These are phyloP conservation scores for Aureobasidium uvarum DNA, from an alignment of 2,329 filamentous ascomycete genomes.

Conservation along the genomic window DNA sequence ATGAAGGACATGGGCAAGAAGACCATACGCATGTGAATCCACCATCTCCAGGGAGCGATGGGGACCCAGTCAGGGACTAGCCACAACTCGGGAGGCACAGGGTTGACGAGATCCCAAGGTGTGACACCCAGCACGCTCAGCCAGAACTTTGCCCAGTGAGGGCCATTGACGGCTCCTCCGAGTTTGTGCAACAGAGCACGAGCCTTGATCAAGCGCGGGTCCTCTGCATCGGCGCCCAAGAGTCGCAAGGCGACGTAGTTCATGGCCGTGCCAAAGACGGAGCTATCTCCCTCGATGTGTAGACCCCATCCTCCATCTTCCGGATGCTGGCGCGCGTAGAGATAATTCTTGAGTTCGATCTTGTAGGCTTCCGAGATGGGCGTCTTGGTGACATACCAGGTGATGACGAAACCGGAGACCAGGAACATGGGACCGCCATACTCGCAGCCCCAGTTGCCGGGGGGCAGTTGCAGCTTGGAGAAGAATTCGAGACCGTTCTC, in stretches of 20 bases:
- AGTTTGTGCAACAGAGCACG: constrained; percentile 77
- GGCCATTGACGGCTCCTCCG: constrained; percentile 77
- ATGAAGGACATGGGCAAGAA: constrained; percentile 89
- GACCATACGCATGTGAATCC: constrained; percentile 98
- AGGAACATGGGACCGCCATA: constrained; percentile 98
- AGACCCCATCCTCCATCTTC: constrained; percentile 93
- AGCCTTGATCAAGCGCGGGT: constrained; percentile 81
- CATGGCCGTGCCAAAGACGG: constrained; percentile 83
- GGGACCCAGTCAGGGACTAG: constrained; percentile 41
- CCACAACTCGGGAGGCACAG: constrained; percentile 91
- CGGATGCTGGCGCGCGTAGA: constrained; percentile 74
- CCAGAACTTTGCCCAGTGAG: constrained; percentile 99
- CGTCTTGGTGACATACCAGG: constrained; percentile 86
- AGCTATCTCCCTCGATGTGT: constrained; percentile 90
- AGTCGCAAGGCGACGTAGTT: constrained; percentile 83
- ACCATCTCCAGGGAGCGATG: constrained; percentile 78
- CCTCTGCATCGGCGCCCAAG: constrained; percentile 77
- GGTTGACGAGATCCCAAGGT: constrained; percentile 91
- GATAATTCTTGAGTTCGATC: constrained; percentile 88
- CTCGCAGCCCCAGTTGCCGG: constrained; percentile 95
- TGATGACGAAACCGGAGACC: constrained; percentile 77
- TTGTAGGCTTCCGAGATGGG: constrained; percentile 76
- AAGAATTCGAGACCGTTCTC: constrained; percentile 85
- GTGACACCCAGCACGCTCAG: constrained; percentile 78
- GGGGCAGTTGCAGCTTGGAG: constrained; percentile 79